These are phyloP conservation scores for Cercospora janseana DNA, from an alignment of 2,329 filamentous ascomycete genomes.

Conservation along the genomic window DNA sequence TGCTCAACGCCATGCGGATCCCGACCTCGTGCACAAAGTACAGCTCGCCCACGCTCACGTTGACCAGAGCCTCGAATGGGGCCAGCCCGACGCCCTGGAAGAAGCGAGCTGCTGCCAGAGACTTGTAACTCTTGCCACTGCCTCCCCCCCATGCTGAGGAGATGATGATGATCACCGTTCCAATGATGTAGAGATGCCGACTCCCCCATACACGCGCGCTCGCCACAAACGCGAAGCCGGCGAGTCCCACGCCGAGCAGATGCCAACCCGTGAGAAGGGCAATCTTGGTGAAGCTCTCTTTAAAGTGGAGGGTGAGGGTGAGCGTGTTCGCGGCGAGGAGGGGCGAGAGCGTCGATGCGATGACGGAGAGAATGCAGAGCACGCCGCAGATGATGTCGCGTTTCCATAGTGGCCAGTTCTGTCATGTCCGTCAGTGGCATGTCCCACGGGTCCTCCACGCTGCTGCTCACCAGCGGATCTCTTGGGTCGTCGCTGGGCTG, in stretches of 20 bases:
- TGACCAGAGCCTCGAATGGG: constrained; percentile 86
- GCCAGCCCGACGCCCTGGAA: constrained; percentile 84
- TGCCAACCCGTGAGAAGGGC: constrained; percentile 85
- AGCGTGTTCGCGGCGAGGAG: constrained; percentile 87
- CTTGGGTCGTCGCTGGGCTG: constrained; percentile 90
- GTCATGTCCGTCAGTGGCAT: constrained; percentile 18
- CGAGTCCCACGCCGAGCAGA: constrained; percentile 75
- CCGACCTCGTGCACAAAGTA: constrained; percentile 84
- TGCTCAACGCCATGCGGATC: constrained; percentile 79
- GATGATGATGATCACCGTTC: constrained; percentile 68
- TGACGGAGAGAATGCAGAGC: constrained; percentile 75
- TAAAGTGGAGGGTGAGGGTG: constrained; percentile 67
- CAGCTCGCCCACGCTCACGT: constrained; percentile 82
- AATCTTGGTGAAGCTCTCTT: constrained; percentile 65
- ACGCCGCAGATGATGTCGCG: constrained; percentile 77
- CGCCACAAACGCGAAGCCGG: constrained; percentile 81
- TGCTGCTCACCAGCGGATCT: constrained; percentile 66
- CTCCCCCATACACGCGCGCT: constrained; percentile 90
- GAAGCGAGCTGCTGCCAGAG: constrained; percentile 73
- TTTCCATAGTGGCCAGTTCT: constrained; percentile 84
- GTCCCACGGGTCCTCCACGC: constrained; percentile 29
- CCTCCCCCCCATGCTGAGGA: constrained; percentile 77
- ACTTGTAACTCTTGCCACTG: constrained; percentile 65
- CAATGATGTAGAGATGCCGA: constrained; percentile 79
- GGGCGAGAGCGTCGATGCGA: constrained; percentile 79